These are phyloP conservation scores for Pyropia yezoensis DNA, from an alignment of 23 red algal genomes.

Conservation along the genomic window DNA sequence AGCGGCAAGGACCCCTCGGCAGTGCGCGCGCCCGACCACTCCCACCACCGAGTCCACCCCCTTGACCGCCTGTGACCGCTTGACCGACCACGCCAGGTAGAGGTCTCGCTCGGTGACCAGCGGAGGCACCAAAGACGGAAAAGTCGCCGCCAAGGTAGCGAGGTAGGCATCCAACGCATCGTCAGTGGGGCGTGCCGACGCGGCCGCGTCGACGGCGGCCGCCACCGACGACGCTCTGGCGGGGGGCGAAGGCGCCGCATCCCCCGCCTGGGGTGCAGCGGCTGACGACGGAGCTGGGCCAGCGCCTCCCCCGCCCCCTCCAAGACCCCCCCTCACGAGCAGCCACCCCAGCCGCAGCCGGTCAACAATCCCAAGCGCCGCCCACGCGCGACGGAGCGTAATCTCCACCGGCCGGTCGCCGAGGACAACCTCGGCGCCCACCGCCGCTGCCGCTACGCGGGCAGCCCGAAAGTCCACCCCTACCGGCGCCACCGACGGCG, in stretches of 20 bases:
- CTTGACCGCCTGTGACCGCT: slow-evolving; percentile 23
- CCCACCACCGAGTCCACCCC: slow-evolving; percentile 22
- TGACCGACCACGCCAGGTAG: slow-evolving; percentile 38
- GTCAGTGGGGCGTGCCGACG: background rate
- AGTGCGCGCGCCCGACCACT: slow-evolving; percentile 25
- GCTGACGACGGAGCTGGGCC: no score
- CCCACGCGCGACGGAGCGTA: slow-evolving; percentile 15
- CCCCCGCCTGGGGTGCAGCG: no score
- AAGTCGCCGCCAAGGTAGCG: background rate
- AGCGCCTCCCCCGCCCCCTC: no score
- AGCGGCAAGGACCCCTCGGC: slow-evolving; percentile 1
- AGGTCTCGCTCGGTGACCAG: slow-evolving; percentile 30
- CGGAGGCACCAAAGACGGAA: slow-evolving; percentile 4
- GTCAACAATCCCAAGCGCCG: background rate
- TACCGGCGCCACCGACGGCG: background rate
- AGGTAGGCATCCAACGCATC: slow-evolving; percentile 7
- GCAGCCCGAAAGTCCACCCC: slow-evolving; percentile 28
- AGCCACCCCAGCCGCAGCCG: background rate
- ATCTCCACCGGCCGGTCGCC: slow-evolving; percentile 28
- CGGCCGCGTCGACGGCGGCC: background rate
- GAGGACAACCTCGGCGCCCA: slow-evolving; percentile 23
- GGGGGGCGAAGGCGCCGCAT: no score
- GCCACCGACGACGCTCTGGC: background rate
- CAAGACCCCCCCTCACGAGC: no score
- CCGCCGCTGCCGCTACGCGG: slow-evolving; percentile 1